Conservation (phyloP, 768 basidiomycete genomes). For the Chalciporus pseudorubinellus region DNA sequence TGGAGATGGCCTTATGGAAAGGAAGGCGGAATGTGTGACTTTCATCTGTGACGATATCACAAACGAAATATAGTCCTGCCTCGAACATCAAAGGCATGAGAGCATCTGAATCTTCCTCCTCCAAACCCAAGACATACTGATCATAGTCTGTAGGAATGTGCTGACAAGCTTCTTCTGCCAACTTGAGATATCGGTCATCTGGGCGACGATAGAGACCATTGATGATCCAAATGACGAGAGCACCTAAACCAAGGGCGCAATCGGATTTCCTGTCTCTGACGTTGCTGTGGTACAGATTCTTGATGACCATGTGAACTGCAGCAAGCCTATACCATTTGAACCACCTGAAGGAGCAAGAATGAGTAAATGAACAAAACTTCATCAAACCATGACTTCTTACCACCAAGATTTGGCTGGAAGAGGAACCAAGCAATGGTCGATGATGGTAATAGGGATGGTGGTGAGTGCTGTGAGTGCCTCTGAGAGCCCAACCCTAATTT, state of each 20-base stretch:
- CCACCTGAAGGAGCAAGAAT: background rate
- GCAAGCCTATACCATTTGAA: constrained; percentile 6
- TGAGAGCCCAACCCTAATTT: background rate
- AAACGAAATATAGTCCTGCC: constrained; percentile 1
- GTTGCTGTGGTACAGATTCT: background rate
- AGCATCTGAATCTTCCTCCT: background rate
- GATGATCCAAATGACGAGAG: background rate
- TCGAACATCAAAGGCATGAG: constrained; percentile 1
- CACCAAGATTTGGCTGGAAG: background rate
- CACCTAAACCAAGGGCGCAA: background rate
- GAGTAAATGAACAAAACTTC: no score
- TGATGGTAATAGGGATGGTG: no score
- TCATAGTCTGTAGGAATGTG: background rate
- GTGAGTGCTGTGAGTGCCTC: background rate
- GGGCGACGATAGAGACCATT: constrained; percentile 2
- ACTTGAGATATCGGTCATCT: background rate
- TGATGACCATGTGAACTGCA: background rate
- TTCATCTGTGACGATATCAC: background rate
- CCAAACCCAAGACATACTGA: background rate
- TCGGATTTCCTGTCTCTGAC: background rate
- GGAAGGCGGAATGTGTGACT: background rate
- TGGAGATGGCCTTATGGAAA: constrained; percentile 1
- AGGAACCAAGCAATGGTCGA: background rate
- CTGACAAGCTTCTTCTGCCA: background rate
- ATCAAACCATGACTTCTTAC: background rate